Evolutionary conservation across 2,329 filamentous ascomycete genomes (phyloP).

Genomic region (Juglanconis oblonga): DNA sequence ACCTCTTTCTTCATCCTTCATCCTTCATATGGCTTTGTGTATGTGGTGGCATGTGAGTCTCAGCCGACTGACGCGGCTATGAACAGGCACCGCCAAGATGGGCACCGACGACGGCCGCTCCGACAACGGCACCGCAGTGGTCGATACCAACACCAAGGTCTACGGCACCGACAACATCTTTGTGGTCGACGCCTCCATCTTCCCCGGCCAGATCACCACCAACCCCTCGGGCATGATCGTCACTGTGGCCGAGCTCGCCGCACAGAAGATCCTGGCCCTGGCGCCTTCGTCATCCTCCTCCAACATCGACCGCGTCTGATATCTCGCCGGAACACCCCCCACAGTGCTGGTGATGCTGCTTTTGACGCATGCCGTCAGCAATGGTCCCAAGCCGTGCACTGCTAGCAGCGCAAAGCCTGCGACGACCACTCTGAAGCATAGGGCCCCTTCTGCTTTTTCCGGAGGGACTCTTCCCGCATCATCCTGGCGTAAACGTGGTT

Average conservation of each 20-base stretch:
- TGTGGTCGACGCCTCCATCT: slow-evolving; percentile 18
- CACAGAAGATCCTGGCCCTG: slow-evolving; percentile 15
- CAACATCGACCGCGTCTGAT: too few relatives aligned
- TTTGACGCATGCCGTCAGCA: too few relatives aligned
- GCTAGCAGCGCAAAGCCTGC: too few relatives aligned
- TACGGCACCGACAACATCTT: slow-evolving; percentile 20
- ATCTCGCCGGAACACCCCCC: too few relatives aligned
- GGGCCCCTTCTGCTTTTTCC: too few relatives aligned
- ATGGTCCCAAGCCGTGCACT: too few relatives aligned
- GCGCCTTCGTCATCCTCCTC: background rate
- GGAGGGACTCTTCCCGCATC: too few relatives aligned
- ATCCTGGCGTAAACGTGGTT: too few relatives aligned
- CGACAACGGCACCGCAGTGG: slow-evolving; percentile 14
- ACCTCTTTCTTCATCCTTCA: background rate
- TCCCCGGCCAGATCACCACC: slow-evolving; percentile 15
- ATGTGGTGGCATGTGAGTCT: background rate
- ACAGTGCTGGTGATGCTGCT: too few relatives aligned
- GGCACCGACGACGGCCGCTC: slow-evolving; percentile 17
- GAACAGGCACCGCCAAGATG: slow-evolving; percentile 15
- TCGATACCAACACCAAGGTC: slow-evolving; percentile 18
- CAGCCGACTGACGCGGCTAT: background rate
- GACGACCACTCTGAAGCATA: too few relatives aligned
- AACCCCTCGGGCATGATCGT: slow-evolving; percentile 18
- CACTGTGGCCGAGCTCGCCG: slow-evolving; percentile 14
- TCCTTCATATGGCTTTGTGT: background rate